Evolutionary conservation across 148 eudicot genomes (phyloP), one percentile per base, ranked within the genome.

Genomic region (Polygonum aviculare): DNA sequence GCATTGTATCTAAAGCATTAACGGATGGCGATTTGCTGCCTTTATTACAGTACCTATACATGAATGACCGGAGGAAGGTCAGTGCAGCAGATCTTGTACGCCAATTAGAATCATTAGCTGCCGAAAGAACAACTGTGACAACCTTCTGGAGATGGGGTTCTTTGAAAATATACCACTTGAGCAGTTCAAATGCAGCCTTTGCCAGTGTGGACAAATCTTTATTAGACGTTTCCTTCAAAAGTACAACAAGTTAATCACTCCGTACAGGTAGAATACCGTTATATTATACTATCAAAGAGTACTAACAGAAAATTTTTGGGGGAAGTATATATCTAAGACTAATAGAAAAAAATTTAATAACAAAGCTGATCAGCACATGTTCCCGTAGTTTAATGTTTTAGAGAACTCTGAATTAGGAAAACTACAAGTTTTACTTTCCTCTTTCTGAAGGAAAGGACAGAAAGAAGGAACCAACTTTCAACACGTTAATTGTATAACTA

Each of bases 51-150:
- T 89, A 96, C 99, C 99, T 88, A 78, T 91, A 96, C 98, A 96
- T 96, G 82, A 93, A 96, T 69, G 89, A 82, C 44, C 97, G 85
- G 78, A 96, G 86, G 84, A 86, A 96, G 26, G 99, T 96, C 83
- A 96, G 74, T 77, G 97, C 87, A 75, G 98, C 97, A 72, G 99
- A 96, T 86, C 99, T 90, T 18, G 94, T 93, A 78, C 99, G 89
- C 99, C 99, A 96, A 80, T 96, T 96, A 44, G 94, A 80, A 90
- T 96, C 99, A 84, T 73, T 81, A 76, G 94, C 93, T 80, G 93
- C 88, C 74, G 89, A 78, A 73, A 93, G 84, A 82, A 93, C 82
- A 76, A 88, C 83, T n/a, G 86, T 84, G 79, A 96, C 90, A 72
- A 89, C 90, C 78, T 84, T 90, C 80, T 82, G 90, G 73, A 93